Conservation (phyloP, 1,284 basidiomycete genomes). For the Marasmius tenuissimus region DNA sequence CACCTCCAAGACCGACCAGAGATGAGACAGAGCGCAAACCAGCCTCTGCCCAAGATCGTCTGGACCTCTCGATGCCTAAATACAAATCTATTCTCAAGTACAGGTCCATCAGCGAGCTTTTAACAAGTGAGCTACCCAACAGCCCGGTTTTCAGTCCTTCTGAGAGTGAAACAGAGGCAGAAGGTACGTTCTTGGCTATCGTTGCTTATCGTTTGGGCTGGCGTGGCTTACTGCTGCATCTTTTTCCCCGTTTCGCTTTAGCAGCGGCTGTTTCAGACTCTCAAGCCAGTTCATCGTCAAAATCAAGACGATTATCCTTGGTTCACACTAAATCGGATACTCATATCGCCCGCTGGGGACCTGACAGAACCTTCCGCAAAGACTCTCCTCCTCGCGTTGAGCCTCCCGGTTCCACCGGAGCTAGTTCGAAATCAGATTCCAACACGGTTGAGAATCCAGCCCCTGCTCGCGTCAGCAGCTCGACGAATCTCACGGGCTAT, state of each 20-base stretch:
- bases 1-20: slow-evolving; percentile 46
- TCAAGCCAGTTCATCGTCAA: slow-evolving; percentile 13
- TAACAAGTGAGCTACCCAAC: slow-evolving; percentile 60
- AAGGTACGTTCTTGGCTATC: slow-evolving; percentile 10
- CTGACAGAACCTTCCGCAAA: slow-evolving; percentile 54
- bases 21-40: slow-evolving; percentile 32
- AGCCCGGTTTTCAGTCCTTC: slow-evolving; percentile 58
- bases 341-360: slow-evolving; percentile 60
- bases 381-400: slow-evolving; percentile 66
- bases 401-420: slow-evolving; percentile 26
- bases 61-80: slow-evolving; percentile 37
- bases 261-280: slow-evolving; percentile 12
- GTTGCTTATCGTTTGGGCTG: neutral
- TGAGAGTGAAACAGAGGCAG: slow-evolving; percentile 41
- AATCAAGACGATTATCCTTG: slow-evolving; percentile 53
- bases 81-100: slow-evolving; percentile 97
- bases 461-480: slow-evolving; percentile 11
- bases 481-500: slow-evolving; percentile 10
- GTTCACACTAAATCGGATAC: slow-evolving; percentile 85
- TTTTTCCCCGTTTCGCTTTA: neutral
- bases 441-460: slow-evolving; percentile 4
- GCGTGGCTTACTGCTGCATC: slow-evolving; percentile 21
- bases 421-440: slow-evolving; percentile 11
- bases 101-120: slow-evolving; percentile 89
- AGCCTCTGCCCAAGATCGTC: slow-evolving; percentile 30